Evolutionary conservation across 805 yeast species (phyloP).

Genomic region (Candida andamanensis): DNA sequence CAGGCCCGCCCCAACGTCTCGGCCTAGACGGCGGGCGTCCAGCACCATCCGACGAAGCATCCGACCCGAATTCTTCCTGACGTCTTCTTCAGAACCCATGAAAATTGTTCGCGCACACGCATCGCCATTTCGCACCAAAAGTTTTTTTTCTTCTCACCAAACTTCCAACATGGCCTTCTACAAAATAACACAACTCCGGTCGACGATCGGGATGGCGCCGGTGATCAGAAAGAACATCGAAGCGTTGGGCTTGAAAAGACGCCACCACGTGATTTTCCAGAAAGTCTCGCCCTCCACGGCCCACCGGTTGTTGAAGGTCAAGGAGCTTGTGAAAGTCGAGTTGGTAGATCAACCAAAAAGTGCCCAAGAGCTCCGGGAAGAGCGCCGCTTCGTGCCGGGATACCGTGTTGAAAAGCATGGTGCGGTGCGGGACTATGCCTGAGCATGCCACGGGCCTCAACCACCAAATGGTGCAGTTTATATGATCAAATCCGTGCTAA

Average conservation of each 20-base stretch:
- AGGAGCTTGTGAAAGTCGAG: constrained; percentile 82
- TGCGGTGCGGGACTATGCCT: constrained; percentile 8
- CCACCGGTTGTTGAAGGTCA: constrained; percentile 75
- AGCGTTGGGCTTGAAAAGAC: constrained; percentile 68
- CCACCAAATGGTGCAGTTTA: too few species aligned
- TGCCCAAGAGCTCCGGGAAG: constrained; percentile 45
- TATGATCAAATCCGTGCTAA: too few species aligned
- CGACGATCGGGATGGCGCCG: constrained; percentile 82
- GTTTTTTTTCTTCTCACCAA: too few species aligned
- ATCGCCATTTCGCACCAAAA: too few species aligned
- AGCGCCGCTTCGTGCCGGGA: constrained; percentile 64
- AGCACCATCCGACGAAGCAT: too few species aligned
- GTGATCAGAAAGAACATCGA: constrained; percentile 57
- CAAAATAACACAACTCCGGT: constrained; percentile 71
- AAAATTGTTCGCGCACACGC: too few species aligned
- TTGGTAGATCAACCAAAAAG: constrained; percentile 52
- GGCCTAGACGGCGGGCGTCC: too few species aligned
- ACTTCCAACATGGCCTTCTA: too few species aligned
- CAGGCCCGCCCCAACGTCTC: too few species aligned
- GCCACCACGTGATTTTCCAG: constrained; percentile 72
- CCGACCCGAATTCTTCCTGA: too few species aligned
- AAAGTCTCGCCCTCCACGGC: constrained; percentile 74
- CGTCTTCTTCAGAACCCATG: too few species aligned
- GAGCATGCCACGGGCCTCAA: not conserved
- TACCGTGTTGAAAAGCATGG: constrained; percentile 25